Percentiles rank a stretch among this genome's conserved stretches.
Conservation (phyloP, 2,329 filamentous ascomycete genomes). For the Talaromyces sp. region DNA sequence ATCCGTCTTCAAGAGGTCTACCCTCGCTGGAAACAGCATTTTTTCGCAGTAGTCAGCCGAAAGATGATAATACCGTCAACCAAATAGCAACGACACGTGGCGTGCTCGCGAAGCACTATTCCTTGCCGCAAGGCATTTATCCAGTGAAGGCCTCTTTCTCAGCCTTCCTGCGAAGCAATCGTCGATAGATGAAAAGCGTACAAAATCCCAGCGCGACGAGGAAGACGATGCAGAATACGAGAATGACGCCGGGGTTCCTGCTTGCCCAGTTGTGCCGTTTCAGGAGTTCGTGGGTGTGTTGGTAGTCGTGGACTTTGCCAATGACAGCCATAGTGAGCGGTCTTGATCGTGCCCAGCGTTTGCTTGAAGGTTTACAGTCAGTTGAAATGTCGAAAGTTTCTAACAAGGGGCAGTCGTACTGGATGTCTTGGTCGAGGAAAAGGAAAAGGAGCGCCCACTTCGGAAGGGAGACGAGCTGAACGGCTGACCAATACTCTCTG, state of each 20-base stretch:
- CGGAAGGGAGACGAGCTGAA: conserved; percentile 12
- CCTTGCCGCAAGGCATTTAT: background rate
- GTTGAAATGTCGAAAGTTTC: background rate
- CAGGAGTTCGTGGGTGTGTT: conserved; percentile 1
- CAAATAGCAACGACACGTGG: too few species aligned
- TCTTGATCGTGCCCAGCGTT: background rate
- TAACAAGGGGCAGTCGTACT: background rate
- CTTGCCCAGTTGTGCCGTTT: conserved; percentile 53
- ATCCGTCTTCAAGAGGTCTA: background rate
- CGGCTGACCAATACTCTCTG: conserved; percentile 1
- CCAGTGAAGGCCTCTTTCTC: conserved; percentile 21
- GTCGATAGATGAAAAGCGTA: conserved; percentile 49
- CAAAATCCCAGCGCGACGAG: conserved; percentile 52
- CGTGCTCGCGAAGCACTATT: background rate
- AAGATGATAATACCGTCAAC: background rate
- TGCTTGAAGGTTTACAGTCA: background rate
- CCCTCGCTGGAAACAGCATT: background rate
- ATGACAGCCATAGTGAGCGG: conserved; percentile 6
- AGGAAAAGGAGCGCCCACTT: conserved; percentile 16
- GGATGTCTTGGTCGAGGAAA: conserved; percentile 11
- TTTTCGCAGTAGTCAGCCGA: background rate
- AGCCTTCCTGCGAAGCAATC: conserved; percentile 34
- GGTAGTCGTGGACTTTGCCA: background rate
- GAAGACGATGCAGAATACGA: conserved; percentile 61
- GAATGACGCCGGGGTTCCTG: conserved; percentile 57